These are phyloP conservation scores for Erythrophleum ivorense DNA, from an alignment of 331 rosid genomes.

Conservation along the genomic window DNA sequence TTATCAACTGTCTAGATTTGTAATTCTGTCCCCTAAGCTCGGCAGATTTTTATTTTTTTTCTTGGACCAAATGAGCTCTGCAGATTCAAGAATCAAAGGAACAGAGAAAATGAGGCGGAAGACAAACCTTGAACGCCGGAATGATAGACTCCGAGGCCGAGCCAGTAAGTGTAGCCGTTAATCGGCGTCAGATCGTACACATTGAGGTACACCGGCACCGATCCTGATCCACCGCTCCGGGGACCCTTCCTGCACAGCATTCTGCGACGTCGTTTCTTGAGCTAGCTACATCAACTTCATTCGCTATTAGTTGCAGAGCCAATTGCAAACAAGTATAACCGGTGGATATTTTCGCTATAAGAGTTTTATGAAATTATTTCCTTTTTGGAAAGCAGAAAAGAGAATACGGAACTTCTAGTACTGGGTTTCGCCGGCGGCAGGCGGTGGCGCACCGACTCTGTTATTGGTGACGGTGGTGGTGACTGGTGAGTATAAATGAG, in stretches of 20 bases:
- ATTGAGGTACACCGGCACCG: slow-evolving; percentile 70
- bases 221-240: slow-evolving; percentile 44
- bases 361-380: not conserved
- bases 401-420: slow-evolving; percentile 43
- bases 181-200: slow-evolving; percentile 75
- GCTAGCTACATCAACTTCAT: slow-evolving; percentile 21
- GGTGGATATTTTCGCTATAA: not conserved
- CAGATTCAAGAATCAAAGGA: not conserved
- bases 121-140: slow-evolving; percentile 71
- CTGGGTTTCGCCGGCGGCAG: slow-evolving; percentile 49
- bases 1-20: not conserved
- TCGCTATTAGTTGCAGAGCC: not conserved
- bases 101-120: not conserved
- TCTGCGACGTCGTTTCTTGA: slow-evolving; percentile 21
- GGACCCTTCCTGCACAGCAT: slow-evolving; percentile 52
- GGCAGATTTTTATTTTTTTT: too few species aligned
- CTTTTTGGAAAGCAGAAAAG: not conserved
- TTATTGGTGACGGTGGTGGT: not conserved
- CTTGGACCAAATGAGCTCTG: not conserved
- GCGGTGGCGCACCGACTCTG: slow-evolving; percentile 32
- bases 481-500: not conserved
- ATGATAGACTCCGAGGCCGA: slow-evolving; percentile 74
- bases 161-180: slow-evolving; percentile 70
- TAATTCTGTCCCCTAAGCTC: not conserved
- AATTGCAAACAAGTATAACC: not conserved